Conservation (phyloP, 495 filamentous ascomycete species). For the Aspergillus steynii region DNA sequence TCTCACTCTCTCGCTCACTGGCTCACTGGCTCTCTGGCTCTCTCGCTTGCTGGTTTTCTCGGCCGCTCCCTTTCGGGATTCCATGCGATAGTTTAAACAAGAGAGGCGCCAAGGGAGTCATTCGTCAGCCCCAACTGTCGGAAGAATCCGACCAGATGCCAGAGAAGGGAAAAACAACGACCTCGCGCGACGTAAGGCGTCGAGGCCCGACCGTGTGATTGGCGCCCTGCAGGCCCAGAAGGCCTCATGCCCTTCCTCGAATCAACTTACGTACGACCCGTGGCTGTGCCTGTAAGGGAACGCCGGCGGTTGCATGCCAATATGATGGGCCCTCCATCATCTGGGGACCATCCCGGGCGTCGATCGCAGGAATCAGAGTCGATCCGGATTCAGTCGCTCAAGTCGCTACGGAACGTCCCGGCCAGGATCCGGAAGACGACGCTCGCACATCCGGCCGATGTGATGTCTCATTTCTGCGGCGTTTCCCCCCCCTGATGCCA, state of each 20-base stretch:
- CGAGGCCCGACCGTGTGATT: neutral
- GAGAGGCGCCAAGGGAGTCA: no score
- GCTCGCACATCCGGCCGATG: slow-evolving; percentile 1
- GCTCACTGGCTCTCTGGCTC: no score
- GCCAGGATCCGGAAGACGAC: neutral
- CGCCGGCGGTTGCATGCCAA: neutral
- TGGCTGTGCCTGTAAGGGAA: slow-evolving; percentile 23
- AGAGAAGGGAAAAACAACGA: neutral
- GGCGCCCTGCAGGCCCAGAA: neutral
- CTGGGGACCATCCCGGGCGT: neutral
- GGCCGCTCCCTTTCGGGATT: no score
- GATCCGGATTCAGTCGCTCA: no score
- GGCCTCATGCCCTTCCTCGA: no score
- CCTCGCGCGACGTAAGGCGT: neutral
- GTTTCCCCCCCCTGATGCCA: slow-evolving; percentile 2
- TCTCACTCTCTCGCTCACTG: no score
- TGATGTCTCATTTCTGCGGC: slow-evolving; percentile 7
- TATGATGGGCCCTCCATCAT: neutral
- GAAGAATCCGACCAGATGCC: slow-evolving; percentile 1
- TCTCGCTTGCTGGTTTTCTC: no score
- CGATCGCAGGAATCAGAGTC: neutral
- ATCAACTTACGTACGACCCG: slow-evolving; percentile 8
- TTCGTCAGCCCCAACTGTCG: neutral
- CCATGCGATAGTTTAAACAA: no score
- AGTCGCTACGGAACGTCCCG: neutral